Evolutionary conservation across 441 rosid genomes (phyloP), one percentile per base, ranked within the genome.

Genomic region (Pelargonium australe): DNA sequence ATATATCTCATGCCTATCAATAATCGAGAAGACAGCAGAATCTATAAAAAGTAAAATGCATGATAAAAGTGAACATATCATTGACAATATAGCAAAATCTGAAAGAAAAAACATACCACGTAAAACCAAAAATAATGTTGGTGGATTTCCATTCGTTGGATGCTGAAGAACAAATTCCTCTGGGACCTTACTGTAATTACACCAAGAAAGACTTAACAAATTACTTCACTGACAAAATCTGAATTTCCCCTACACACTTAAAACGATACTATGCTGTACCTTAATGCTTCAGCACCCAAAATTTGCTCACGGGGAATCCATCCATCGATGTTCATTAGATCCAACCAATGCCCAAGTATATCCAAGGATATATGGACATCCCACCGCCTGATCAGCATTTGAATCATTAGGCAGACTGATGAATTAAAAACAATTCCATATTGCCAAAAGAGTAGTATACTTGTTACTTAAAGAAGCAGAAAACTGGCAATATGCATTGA

Each of bases 271-370:
- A 65, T 14, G 63, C 17, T 23, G 44, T 80, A 95, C 98, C 99
- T 95, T 75, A 82, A 85, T 69, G 99, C 94, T 88, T 96, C 99
- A 78, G 89, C 86, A 68, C 97, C 98, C 70, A 93, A 75, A 72
- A 96, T 87, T 83, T 91, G 97, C 76, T 87, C 98, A 43, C 97
- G 92, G 9, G 98, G 99, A 80, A 96, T 91, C 99, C 99, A 96
- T 60, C 97, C 97, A 68, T 90, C 92, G 41, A 85, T 77, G 61
- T 90, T 90, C 86, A 90, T 87, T 73, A 90, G 77, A 78, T 90
- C 97, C 77, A 90, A 85, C 97, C 95, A 90, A 78, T 89, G 97
- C 45, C 97, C 92, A 80, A 90, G 57, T 34, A 90, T 90, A 85
- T 90, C 97, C 89, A 90, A 80, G 75, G 82, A 78, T 72, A 90